Evolutionary conservation across 176 grass and related monocot species (phyloP), one percentile per base, ranked within the genome.

Genomic region (Bothriochloa decipiens): DNA sequence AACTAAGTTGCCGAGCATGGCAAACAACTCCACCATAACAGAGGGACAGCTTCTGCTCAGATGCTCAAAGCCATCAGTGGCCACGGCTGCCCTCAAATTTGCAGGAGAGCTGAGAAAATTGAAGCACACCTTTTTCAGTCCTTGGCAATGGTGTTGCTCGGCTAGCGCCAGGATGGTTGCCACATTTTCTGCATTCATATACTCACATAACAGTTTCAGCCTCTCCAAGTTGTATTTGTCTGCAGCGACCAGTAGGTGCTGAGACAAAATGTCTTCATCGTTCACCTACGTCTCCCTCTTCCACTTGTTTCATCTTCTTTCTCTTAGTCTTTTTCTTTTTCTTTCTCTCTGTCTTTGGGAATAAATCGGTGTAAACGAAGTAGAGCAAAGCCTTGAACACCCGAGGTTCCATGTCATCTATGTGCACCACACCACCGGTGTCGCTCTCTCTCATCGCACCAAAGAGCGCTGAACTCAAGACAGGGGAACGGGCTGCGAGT

Each of bases 201-300:
- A 50, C 13, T 66, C 65, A 71, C 88, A 90, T 36, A 90, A 63
- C 76, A 76, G 22, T 13, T 86, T 90, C 27, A 90, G 53, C 29
- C 88, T 84, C 25, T 90, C 83, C 52, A 90, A 14, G 26, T 74
- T 65, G 49, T 90, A 90, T 27, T 77, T 79, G 68, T 90, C 88
- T 1, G 88, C 88, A 29, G 88, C 88, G 1, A 81, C 82, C 43
- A 85, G 26, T 8, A 89, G 74, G 70, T 89, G 82, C 36, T 89
- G 87, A n/a, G 32, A 27, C 82, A 89, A 27, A 26, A 72, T 50
- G 4, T 67, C 8, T 11, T 82, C 72, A 23, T 72, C 74, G 3
- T 43, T 68, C 65, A 8, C 15, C 16, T 6, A 52, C 10, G 5
- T 52, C 49, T 52, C 14, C 15, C 1, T 35, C 65, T 35, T 8